Conservation (phyloP, 345 rosid genomes). For the Camelina hispida region DNA sequence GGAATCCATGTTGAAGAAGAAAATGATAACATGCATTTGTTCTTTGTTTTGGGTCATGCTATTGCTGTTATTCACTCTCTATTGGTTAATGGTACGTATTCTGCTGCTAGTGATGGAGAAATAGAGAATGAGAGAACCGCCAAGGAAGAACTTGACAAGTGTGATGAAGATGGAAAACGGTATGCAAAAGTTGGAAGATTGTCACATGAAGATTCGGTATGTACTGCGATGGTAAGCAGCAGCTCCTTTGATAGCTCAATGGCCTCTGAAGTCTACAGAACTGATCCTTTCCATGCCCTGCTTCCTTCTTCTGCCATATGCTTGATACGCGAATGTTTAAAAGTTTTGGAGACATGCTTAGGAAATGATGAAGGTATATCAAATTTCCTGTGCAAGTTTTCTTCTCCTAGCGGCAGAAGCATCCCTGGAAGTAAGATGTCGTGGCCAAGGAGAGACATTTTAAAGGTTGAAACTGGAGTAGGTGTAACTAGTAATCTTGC, state of each 20-base stretch:
- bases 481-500: constrained; percentile 57
- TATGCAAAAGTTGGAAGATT: constrained; percentile 88
- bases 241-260: constrained; percentile 48
- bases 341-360: constrained; percentile 71
- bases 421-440: constrained; percentile 51
- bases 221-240: constrained; percentile 59
- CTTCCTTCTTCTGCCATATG: constrained; percentile 68
- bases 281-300: constrained; percentile 38
- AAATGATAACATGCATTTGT: constrained; percentile 57
- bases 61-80: constrained; percentile 71
- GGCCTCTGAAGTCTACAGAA: constrained; percentile 47
- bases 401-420: constrained; percentile 48
- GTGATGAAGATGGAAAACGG: constrained; percentile 62
- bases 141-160: constrained; percentile 47
- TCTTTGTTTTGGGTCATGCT: constrained; percentile 67
- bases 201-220: constrained; percentile 74
- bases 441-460: constrained; percentile 61
- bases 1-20: constrained; percentile 79
- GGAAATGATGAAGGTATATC: constrained; percentile 61
- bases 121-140: constrained; percentile 42
- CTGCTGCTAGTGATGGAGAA: constrained; percentile 54
- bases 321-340: constrained; percentile 73
- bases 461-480: constrained; percentile 62
- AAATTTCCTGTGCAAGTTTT: constrained; percentile 44
- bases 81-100: constrained; percentile 80